Base-by-base conservation (phyloP, 352 stramenopile genomes). In the Phytophthora cactorum region DNA sequence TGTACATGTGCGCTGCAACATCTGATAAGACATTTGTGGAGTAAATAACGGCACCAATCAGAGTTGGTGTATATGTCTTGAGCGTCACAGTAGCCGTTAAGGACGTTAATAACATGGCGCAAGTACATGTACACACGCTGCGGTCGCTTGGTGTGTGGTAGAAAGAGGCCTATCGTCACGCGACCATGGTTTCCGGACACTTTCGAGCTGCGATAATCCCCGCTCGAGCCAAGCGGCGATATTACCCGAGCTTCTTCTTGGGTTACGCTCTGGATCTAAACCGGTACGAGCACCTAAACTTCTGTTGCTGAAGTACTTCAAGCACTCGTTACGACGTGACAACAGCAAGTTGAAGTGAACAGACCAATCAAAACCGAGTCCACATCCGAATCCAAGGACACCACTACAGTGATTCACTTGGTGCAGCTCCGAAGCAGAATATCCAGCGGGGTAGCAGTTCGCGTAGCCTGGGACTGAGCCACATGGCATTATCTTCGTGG, bases 341-440 rank as follows among this genome's bases (percentile, higher is more conserved):
- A 45, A 56, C 27, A 5, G 3, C 22, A 72, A 72, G 68, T 75
- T 72, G 68, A 72, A 75, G 68, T 68, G 63, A 50, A 55, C 25
- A 2, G 10, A 9, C 60, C 67, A 70, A 74, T 70, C 54, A 55
- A 7, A 56, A 8, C 17, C 17, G 29, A 59, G 9, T 50, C 38
- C 17, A 32, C 3, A 43, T 9, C n/a, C 36, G 22, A 29, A 31
- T 43, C 32, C 46, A 59, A 27, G 28, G 22, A 22, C 22, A 22
- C 22, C 22, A 22, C 22, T 22, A 22, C 22, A 22, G 22, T 22
- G 22, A 22, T 22, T 22, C 22, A 22, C 22, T 22, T 22, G n/a
- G 36, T 43, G 15, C 6, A 56, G 47, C 49, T 44, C 32, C 15
- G 14, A 58, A 36, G 51, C 36, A 46, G 62, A 69, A 38, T 64